Evolutionary conservation across 495 filamentous ascomycete species (phyloP).

Genomic region (Oidiodendron maius): DNA sequence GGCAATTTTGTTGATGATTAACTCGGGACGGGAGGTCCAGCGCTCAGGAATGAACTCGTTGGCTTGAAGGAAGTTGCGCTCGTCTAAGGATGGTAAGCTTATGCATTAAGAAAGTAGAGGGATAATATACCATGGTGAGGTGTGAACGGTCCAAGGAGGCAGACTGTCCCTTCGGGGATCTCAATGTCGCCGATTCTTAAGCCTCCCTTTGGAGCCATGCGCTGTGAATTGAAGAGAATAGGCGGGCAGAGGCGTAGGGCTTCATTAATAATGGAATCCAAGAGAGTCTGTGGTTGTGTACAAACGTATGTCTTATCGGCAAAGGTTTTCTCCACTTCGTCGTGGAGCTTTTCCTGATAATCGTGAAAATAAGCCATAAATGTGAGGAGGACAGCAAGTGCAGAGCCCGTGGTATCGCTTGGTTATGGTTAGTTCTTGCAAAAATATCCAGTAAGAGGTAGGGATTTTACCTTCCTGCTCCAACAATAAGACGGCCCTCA

Average conservation of each 20-base stretch:
- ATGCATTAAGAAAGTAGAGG: neutral
- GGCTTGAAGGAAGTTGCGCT: constrained; percentile 12
- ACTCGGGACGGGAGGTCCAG: constrained; percentile 39
- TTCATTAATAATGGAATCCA: constrained; percentile 51
- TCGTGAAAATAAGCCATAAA: neutral
- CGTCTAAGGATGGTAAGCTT: neutral
- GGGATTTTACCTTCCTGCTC: constrained; percentile 12
- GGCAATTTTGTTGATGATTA: constrained; percentile 37
- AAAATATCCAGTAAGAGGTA: no score
- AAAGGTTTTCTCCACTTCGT: constrained; percentile 9
- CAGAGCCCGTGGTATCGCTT: constrained; percentile 10
- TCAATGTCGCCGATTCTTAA: constrained; percentile 35
- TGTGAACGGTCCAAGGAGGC: neutral
- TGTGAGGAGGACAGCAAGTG: constrained; percentile 5
- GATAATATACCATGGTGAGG: constrained; percentile 1
- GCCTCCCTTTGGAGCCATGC: constrained; percentile 39
- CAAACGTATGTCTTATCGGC: constrained; percentile 8
- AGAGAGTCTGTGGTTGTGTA: constrained; percentile 13
- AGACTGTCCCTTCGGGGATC: constrained; percentile 30
- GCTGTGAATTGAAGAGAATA: constrained; percentile 24
- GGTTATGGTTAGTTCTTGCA: no score
- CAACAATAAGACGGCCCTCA: constrained; percentile 10
- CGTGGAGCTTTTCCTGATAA: neutral
- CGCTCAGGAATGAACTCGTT: constrained; percentile 49
- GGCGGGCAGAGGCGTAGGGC: constrained; percentile 43